These are phyloP conservation scores for Stentor coeruleus DNA, from an alignment of 73 alveolate genomes.

Conservation along the genomic window DNA sequence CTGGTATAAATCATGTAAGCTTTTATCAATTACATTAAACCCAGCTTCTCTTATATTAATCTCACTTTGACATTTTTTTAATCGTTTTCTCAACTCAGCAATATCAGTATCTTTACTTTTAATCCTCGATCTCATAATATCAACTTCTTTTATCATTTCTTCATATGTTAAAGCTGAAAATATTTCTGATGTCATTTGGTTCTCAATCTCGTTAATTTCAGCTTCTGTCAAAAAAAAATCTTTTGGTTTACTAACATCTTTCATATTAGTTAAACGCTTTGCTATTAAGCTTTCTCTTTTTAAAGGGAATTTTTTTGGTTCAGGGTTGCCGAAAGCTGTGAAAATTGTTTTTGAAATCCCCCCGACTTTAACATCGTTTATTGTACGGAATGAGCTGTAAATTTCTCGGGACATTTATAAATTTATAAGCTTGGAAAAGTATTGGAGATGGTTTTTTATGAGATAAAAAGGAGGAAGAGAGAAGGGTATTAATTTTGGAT, in stretches of 20 bases:
- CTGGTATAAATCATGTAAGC: neutral
- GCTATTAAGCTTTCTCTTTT: neutral
- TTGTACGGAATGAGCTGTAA: neutral
- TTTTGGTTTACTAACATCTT: neutral
- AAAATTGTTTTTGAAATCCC: neutral
- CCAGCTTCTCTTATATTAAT: neutral
- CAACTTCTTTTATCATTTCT: constrained; percentile 22
- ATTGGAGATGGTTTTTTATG: too few relatives aligned
- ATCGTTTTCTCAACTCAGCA: neutral
- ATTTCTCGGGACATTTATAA: neutral
- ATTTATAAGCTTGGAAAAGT: too few relatives aligned
- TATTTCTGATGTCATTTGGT: neutral
- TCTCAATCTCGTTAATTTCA: constrained; percentile 17
- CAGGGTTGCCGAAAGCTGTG: neutral
- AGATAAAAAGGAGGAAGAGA: too few relatives aligned
- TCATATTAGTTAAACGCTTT: neutral
- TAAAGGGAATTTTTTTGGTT: neutral
- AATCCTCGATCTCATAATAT: neutral
- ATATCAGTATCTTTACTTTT: neutral
- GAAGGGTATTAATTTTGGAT: too few relatives aligned
- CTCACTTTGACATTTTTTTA: neutral
- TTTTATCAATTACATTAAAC: neutral
- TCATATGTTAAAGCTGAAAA: neutral
- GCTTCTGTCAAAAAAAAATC: constrained; percentile 18
- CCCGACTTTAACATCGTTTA: neutral